These are phyloP conservation scores for Pseudonectria buxi DNA, from an alignment of 2,329 filamentous ascomycete genomes.

Conservation along the genomic window DNA sequence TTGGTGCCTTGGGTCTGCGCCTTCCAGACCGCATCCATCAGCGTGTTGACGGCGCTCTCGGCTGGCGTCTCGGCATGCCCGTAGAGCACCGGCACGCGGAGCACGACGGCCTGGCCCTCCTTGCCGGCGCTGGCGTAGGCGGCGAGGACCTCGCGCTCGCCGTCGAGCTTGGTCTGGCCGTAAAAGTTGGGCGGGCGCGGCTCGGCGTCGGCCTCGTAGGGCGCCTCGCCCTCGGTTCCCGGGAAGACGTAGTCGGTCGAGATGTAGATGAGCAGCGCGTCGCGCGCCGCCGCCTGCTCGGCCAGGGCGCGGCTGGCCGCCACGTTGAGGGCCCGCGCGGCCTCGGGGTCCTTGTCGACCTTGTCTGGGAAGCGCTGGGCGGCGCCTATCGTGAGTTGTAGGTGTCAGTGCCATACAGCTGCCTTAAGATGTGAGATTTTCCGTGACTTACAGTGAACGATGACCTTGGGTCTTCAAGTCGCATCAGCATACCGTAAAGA, in stretches of 20 bases:
- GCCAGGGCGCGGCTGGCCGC: slow-evolving; percentile 63
- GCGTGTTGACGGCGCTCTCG: slow-evolving; percentile 77
- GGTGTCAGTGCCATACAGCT: slow-evolving; percentile 11
- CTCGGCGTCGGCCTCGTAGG: slow-evolving; percentile 60
- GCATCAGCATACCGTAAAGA: slow-evolving; percentile 5
- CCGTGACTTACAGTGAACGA: slow-evolving; percentile 67
- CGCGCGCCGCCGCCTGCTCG: slow-evolving; percentile 53
- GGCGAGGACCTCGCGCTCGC: slow-evolving; percentile 58
- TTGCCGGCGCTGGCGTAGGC: slow-evolving; percentile 44
- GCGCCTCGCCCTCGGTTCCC: slow-evolving; percentile 69
- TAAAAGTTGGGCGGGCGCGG: slow-evolving; percentile 73
- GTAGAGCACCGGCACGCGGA: slow-evolving; percentile 80
- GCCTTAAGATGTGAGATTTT: not conserved
- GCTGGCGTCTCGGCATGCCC: slow-evolving; percentile 62
- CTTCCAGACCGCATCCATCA: slow-evolving; percentile 72
- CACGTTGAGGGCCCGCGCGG: slow-evolving; percentile 68
- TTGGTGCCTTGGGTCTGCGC: slow-evolving; percentile 56
- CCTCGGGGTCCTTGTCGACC: slow-evolving; percentile 72
- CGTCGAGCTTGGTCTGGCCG: slow-evolving; percentile 55
- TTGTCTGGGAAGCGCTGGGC: slow-evolving; percentile 85
- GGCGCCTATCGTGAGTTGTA: slow-evolving; percentile 49
- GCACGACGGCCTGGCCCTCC: slow-evolving; percentile 55
- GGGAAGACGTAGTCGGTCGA: slow-evolving; percentile 79
- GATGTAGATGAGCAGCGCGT: slow-evolving; percentile 65
- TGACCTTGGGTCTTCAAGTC: slow-evolving; percentile 57